Evolutionary conservation across 2,329 filamentous ascomycete genomes (phyloP).

Genomic region (Coniochaeta ligniaria): DNA sequence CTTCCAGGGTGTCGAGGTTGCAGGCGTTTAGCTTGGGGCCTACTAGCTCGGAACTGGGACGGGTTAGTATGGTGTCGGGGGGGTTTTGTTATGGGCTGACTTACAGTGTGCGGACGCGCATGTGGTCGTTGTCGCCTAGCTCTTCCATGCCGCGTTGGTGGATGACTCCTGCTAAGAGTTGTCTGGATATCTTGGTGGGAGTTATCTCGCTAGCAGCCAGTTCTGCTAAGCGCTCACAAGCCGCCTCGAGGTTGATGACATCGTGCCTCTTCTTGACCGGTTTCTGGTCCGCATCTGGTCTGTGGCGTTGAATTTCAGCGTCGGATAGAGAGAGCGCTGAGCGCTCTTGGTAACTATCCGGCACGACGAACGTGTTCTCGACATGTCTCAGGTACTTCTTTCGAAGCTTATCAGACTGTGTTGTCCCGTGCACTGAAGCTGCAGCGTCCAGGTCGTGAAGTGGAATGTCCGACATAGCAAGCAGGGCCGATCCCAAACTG

Average conservation of each 20-base stretch:
- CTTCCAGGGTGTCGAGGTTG: constrained; percentile 1
- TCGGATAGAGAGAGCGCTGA: background rate
- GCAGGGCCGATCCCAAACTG: constrained; percentile 8
- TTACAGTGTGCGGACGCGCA: background rate
- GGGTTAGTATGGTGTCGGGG: background rate
- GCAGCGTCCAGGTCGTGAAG: background rate
- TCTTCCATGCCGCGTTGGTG: background rate
- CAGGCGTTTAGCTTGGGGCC: background rate
- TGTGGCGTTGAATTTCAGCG: background rate
- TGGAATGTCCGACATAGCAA: background rate
- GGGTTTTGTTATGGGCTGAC: background rate
- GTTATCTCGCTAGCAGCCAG: background rate
- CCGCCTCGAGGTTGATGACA: background rate
- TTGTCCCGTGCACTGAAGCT: constrained; percentile 10
- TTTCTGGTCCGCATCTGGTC: background rate
- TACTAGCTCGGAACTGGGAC: background rate
- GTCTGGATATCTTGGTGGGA: background rate
- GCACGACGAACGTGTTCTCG: constrained; percentile 21
- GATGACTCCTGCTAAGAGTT: background rate
- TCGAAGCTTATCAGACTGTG: background rate
- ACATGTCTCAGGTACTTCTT: constrained; percentile 12
- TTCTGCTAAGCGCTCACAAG: background rate
- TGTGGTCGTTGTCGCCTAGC: background rate
- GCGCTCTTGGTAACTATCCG: constrained; percentile 22
- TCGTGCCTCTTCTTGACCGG: background rate